A percentile compares a stretch with the other conserved stretches of the same genome.
Conservation (phyloP, 78 protist genomes). For the Dictyostelium discoideum region dicty_2.7 NC_007091.3:188501-189000, state of each 20-base stretch:
- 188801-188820: slow-evolving; percentile 29
- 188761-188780: slow-evolving; percentile 27
- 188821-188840: slow-evolving; percentile 38
- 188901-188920: neutral
- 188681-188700: too few relatives aligned
- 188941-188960: too few relatives aligned
- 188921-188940: neutral
- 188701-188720: too few relatives aligned
- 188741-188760: slow-evolving; percentile 71
- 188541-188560: too few relatives aligned
- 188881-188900: slow-evolving; percentile 52
- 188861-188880: slow-evolving; percentile 38
- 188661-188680: too few relatives aligned
- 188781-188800: slow-evolving; percentile 4
- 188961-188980: too few relatives aligned
- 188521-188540: slow-evolving; percentile 10
- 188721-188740: neutral
- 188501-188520: slow-evolving; percentile 23
- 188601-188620: too few relatives aligned
- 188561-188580: too few relatives aligned
- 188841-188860: slow-evolving; percentile 25
- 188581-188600: too few relatives aligned
- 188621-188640: too few relatives aligned
- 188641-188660: too few relatives aligned
- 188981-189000: too few relatives aligned